Base-by-base conservation (phyloP, 2,329 filamentous ascomycete species). In the Monosporascus sp. region DNA sequence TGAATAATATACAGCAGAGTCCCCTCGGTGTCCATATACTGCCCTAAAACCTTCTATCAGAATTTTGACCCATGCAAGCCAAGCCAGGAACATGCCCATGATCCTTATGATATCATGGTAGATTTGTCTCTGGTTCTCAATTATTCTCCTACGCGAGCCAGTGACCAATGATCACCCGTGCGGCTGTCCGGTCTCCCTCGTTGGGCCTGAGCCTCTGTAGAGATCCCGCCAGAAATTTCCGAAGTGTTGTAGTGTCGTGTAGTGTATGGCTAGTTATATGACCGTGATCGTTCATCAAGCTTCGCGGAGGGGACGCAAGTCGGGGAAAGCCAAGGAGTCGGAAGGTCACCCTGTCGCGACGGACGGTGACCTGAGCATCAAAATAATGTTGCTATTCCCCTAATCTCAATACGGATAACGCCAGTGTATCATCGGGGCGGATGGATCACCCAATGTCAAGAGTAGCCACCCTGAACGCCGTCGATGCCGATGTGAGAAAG, bases 1-100 rank as follows among this genome's bases (percentile, higher is more conserved):
- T 64, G 61, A 67, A 66, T 67, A 67, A 67, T 68, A 62, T 68
- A 68, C 66, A 68, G 63, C 64, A 66, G 63, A 65, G 58, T 60
- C 57, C 57, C 58, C 50, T 57, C 56, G 56, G 56, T 58, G 55
- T 63, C 54, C 57, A 58, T 57, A 54, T 50, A 59, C 24, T 63
- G 59, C 61, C 58, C 61, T 40, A 44, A 50, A 61, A 55, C 58
- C 55, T 59, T 60, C 58, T 64, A 59, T 59, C 54, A 56, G 55
- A 60, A 61, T 58, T 61, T 57, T 58, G 57, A 52, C 26, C n/a
- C 55, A 50, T 53, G 50, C 55, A 57, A 60, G 50, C 54, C 52
- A 62, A 59, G 56, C 53, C 53, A 58, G 57, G 59, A 58, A 57
- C 56, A 56, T 57, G 52, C 58, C 49, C 45, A 59, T 56, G 56